A percentile compares a stretch with the other conserved stretches of the same genome.
Conservation (phyloP, 495 filamentous ascomycete genomes). For the Neurospora africana region DNA sequence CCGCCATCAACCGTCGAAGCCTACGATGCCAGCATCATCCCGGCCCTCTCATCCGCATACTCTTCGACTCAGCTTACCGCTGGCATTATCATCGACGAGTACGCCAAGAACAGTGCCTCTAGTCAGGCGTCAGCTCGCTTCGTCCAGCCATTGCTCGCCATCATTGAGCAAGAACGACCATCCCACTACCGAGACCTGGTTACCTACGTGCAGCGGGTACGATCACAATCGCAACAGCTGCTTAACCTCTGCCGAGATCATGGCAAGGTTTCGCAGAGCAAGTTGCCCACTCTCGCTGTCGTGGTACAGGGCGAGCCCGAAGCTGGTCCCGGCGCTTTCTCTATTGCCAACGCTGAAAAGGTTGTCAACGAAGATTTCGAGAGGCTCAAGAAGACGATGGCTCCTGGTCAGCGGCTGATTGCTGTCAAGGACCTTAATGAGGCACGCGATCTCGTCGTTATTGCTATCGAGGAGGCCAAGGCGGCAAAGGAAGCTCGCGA, state of each 20-base stretch:
- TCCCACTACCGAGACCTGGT: constrained; percentile 77
- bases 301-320: constrained; percentile 86
- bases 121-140: constrained; percentile 35
- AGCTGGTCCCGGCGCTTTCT: constrained; percentile 85
- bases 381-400: constrained; percentile 69
- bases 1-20: constrained; percentile 35
- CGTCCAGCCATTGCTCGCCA: constrained; percentile 48
- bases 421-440: constrained; percentile 64
- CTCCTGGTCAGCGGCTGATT: constrained; percentile 73
- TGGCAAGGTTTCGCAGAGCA: constrained; percentile 60
- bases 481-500: constrained; percentile 71
- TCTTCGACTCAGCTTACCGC: constrained; percentile 79
- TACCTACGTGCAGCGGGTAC: constrained; percentile 74
- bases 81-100: constrained; percentile 82
- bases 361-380: constrained; percentile 76
- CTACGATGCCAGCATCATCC: constrained; percentile 49
- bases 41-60: constrained; percentile 55
- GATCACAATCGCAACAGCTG: constrained; percentile 81
- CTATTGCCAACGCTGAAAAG: constrained; percentile 74
- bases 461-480: constrained; percentile 68
- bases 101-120: constrained; percentile 48
- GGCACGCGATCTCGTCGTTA: constrained; percentile 54
- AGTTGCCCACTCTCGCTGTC: constrained; percentile 70
- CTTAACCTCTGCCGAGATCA: constrained; percentile 83
- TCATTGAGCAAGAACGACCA: constrained; percentile 74